These are phyloP conservation scores for Dactylella cylindrospora DNA, from an alignment of 2,329 filamentous ascomycete genomes.

Conservation along the genomic window DNA sequence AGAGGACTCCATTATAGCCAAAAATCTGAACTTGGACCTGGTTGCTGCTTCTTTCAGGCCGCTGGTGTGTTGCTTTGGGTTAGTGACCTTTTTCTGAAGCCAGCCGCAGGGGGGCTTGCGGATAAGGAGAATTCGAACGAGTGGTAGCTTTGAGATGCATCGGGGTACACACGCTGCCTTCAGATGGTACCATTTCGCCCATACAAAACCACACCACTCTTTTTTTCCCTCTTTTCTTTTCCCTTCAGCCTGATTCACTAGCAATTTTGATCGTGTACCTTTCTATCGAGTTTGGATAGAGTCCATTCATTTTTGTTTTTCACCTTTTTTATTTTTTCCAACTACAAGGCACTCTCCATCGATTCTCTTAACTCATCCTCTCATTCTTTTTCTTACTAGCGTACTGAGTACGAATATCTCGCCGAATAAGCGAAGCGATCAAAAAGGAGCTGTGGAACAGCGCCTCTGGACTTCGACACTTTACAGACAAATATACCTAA, in stretches of 20 bases:
- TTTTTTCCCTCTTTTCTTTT: slow-evolving; percentile 7
- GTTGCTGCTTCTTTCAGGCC: slow-evolving; percentile 18
- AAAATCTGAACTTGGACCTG: slow-evolving; percentile 17
- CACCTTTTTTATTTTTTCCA: background rate
- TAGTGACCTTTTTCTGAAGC: slow-evolving; percentile 20
- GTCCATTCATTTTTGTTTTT: slow-evolving; percentile 37
- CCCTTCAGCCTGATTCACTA: slow-evolving; percentile 23
- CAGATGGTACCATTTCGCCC: slow-evolving; percentile 7
- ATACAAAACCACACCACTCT: slow-evolving; percentile 28
- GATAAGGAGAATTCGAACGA: slow-evolving; percentile 43
- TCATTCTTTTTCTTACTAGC: slow-evolving; percentile 24
- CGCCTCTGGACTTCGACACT: too few relatives aligned
- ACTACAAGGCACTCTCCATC: slow-evolving; percentile 9
- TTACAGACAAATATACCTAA: too few relatives aligned
- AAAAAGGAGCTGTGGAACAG: slow-evolving; percentile 44
- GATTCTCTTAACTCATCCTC: slow-evolving; percentile 8
- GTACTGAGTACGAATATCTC: slow-evolving; percentile 36
- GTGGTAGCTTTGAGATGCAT: slow-evolving; percentile 27
- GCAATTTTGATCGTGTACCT: slow-evolving; percentile 13
- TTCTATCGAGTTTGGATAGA: slow-evolving; percentile 31
- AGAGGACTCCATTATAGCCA: slow-evolving; percentile 34
- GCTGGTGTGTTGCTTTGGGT: slow-evolving; percentile 16
- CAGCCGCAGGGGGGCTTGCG: slow-evolving; percentile 33
- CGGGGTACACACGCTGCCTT: slow-evolving; percentile 7
- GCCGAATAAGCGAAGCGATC: slow-evolving; percentile 10